Base-by-base conservation (phyloP, 2,329 filamentous ascomycete species). In the Cladosporium sp. region DNA sequence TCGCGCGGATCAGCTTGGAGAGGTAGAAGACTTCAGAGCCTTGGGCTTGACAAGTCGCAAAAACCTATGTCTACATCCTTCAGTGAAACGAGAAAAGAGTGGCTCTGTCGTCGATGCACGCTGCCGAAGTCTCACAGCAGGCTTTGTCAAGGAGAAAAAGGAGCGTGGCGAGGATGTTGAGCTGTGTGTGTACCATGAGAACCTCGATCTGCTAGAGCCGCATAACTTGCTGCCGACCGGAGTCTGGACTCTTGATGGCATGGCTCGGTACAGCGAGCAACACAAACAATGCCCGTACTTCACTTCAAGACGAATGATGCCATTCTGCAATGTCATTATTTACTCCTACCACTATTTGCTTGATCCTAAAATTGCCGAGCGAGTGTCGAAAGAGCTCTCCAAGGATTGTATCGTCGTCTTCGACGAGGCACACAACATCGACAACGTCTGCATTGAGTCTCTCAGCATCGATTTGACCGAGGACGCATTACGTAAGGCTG, bases 371-470 rank as follows among this genome's bases (percentile, higher is more conserved):
- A 99, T 99, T 67, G 94, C 94, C 12, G 94, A 99, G 70, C 76
- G 93, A 58, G 92, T 97, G 1, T 97, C 94, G 0, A 91, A 89
- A 72, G 94, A 99, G 68, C 83, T 99, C 10, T 97, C 94, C 0
- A 97, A 97, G 66, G 95, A 99, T 72, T 97, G 92, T 72, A 99
- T 99, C 53, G 90, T 99, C 19, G 94, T 99, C 3, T 99, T 99
- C 64, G 94, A 99, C 69, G 94, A 99, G 74, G 94, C 94, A 13
- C 94, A 99, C 77, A 99, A 99, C 70, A 99, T 99, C 66, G 94
- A 99, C 80, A 99, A 99, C 70, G 94, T 99, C 59, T 99, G 95
- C 72, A 99, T 99, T 64, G 94, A 99, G 70, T 93, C 94, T 1
- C 78, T 97, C 12, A 99, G 94, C 69, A 97, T 96, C 40, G 94